These are phyloP conservation scores for Harringtonia lauricola DNA, from an alignment of 2,329 filamentous ascomycete genomes.

Conservation along the genomic window DNA sequence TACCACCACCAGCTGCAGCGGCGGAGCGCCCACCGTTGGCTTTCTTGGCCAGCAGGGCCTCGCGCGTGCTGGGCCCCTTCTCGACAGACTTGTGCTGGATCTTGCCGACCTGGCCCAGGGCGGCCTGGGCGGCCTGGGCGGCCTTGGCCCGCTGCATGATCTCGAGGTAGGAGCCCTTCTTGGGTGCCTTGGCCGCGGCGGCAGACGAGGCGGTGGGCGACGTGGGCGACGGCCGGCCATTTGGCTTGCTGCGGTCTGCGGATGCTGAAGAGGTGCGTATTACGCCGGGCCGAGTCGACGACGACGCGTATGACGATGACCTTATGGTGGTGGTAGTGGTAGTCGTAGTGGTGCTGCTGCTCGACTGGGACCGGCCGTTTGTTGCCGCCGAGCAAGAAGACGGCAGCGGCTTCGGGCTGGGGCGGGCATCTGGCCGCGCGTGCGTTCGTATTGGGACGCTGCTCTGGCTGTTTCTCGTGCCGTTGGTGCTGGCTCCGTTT, in stretches of 20 bases:
- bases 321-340: too few relatives aligned
- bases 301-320: not conserved
- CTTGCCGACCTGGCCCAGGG: constrained; percentile 52
- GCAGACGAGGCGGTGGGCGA: too few relatives aligned
- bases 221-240: too few relatives aligned
- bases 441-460: not conserved
- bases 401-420: not conserved
- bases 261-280: too few relatives aligned
- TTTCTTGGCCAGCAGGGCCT: constrained; percentile 34
- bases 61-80: constrained; percentile 45
- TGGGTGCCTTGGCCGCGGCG: constrained; percentile 33
- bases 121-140: constrained; percentile 46
- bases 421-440: not conserved
- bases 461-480: not conserved
- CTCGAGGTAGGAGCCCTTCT: constrained; percentile 65
- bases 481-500: not conserved
- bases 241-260: too few relatives aligned
- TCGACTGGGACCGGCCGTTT: not conserved
- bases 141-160: constrained; percentile 63
- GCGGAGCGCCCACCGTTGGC: constrained; percentile 12
- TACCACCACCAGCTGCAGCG: not conserved
- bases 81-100: constrained; percentile 68
- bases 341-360: not conserved
- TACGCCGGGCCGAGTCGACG: not conserved
- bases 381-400: not conserved